A percentile compares a stretch with the other conserved stretches of the same genome.
phyloP scores from a whole-genome alignment of 1,284 basidiomycete species.

The Sporisorium graminicola region DNA sequence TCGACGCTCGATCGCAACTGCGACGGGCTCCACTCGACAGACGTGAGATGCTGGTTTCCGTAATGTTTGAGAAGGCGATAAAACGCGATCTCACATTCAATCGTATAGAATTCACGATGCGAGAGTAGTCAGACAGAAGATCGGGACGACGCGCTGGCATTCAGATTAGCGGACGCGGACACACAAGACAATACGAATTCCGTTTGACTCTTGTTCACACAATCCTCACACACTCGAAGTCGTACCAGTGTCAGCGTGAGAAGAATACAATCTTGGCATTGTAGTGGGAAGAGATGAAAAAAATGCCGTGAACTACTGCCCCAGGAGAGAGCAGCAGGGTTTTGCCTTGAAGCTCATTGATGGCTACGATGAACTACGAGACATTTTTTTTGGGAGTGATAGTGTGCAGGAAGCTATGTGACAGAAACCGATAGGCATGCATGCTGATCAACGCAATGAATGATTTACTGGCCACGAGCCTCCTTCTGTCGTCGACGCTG shows the following conservation, averaged over 20 bases:
- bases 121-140: too few species aligned
- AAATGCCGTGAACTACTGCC: slow-evolving; percentile 5
- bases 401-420: slow-evolving; percentile 8
- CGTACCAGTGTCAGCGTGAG: background rate
- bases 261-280: slow-evolving; percentile 43
- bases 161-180: too few species aligned
- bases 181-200: too few species aligned
- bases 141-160: too few species aligned
- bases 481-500: slow-evolving; percentile 66
- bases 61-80: too few species aligned
- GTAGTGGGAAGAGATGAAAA: slow-evolving; percentile 20
- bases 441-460: slow-evolving; percentile 1
- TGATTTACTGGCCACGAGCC: slow-evolving; percentile 49
- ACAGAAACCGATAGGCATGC: slow-evolving; percentile 15
- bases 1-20: background rate
- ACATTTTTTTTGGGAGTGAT: slow-evolving; percentile 17
- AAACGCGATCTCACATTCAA: too few species aligned
- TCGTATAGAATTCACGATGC: too few species aligned
- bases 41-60: too few species aligned
- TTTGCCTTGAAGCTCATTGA: slow-evolving; percentile 20
- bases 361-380: background rate
- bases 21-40: too few species aligned
- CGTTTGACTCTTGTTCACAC: too few species aligned
- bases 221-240: too few species aligned
- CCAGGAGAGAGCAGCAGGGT: slow-evolving; percentile 5